Evolutionary conservation across 1,139 yeast species (phyloP).

Genomic region (Yamadazyma spencermartinsiae): DNA sequence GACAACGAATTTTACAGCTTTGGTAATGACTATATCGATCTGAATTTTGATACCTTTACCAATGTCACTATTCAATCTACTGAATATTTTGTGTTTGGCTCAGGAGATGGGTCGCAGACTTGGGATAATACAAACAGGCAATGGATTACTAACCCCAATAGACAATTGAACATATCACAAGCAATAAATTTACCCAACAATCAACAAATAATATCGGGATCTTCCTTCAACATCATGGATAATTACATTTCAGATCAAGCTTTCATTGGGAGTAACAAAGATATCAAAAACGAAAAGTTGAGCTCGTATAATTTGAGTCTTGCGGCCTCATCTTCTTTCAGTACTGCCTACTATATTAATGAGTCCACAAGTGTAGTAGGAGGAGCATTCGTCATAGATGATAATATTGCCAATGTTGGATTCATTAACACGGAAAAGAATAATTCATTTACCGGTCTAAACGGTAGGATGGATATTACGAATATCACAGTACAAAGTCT

Average conservation of each 20-base stretch:
- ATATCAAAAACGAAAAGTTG: constrained; percentile 17
- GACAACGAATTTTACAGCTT: constrained; percentile 37
- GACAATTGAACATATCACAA: constrained; percentile 36
- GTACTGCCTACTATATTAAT: constrained; percentile 45
- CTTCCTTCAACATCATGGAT: constrained; percentile 41
- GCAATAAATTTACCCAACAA: constrained; percentile 26
- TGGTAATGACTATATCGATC: constrained; percentile 32
- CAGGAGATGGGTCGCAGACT: constrained; percentile 23
- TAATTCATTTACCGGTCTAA: constrained; percentile 25
- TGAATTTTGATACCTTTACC: constrained; percentile 31
- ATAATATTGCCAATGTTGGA: constrained; percentile 25
- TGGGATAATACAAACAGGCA: constrained; percentile 42
- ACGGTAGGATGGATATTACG: constrained; percentile 39
- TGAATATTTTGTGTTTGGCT: constrained; percentile 40
- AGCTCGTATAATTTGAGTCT: constrained; percentile 25
- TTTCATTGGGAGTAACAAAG: constrained; percentile 21
- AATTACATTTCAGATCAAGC: constrained; percentile 33
- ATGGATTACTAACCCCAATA: constrained; percentile 39
- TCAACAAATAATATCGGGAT: constrained; percentile 40
- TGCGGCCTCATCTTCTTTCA: constrained; percentile 38
- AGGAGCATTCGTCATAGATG: constrained; percentile 32
- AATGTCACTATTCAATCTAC: constrained; percentile 33
- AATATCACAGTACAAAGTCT: constrained; percentile 39
- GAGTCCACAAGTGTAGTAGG: constrained; percentile 54
- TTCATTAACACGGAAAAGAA: constrained; percentile 37